Conservation (phyloP, 2,329 filamentous ascomycete species). For the Phaeosphaeriaceae sp. region DNA sequence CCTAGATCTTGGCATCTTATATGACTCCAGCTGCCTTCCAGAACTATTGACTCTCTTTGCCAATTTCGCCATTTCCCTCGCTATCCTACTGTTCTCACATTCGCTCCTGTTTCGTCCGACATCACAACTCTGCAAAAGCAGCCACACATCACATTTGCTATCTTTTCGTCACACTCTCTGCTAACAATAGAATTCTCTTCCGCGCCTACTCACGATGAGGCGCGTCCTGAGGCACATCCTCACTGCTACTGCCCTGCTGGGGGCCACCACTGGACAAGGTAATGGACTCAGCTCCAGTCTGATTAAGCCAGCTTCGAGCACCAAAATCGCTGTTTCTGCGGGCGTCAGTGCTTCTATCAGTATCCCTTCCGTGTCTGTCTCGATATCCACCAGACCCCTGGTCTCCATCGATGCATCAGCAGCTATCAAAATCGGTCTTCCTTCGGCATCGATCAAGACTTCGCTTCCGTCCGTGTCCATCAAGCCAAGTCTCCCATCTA, state of each 20-base stretch:
- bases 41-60: conserved; percentile 1
- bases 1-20: conserved; percentile 2
- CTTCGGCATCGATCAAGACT: not conserved
- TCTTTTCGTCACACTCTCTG: not conserved
- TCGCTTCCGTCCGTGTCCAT: not conserved
- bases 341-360: not conserved
- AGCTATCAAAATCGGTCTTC: too few species aligned
- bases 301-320: not conserved
- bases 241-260: conserved; percentile 1
- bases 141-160: conserved; percentile 1
- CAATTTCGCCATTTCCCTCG: conserved; percentile 5
- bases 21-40: not conserved
- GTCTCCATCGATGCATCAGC: too few species aligned
- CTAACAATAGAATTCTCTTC: conserved; percentile 2
- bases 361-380: not conserved
- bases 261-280: conserved; percentile 1
- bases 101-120: not conserved
- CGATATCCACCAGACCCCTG: too few species aligned
- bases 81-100: conserved; percentile 4
- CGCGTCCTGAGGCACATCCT: conserved; percentile 10
- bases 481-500: not conserved
- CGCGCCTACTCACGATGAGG: conserved; percentile 7
- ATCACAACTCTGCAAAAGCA: not conserved
- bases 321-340: not conserved
- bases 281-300: not conserved